Evolutionary conservation across 306 rosid species (phyloP), one percentile per base, ranked within the genome.

Genomic region (Lathyrus aphaca): DNA sequence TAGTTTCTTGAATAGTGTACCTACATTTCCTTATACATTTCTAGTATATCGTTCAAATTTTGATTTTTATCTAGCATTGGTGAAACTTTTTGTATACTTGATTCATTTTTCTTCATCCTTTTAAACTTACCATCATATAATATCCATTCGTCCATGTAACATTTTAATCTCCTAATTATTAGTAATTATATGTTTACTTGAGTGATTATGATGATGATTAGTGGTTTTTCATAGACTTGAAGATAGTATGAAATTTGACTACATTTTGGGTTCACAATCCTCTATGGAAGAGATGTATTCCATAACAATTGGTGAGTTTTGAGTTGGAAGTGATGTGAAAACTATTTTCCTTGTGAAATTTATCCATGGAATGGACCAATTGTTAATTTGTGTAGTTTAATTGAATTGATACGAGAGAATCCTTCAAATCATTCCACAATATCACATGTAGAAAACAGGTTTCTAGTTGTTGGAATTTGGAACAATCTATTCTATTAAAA

Each of bases 381-480:
- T 64, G 44, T 53, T 42, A n/a, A 21, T 57, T 78, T 68, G 79
- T 79, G 72, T 84, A 83, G 94, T 88, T 46, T 45, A 45, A 11
- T 88, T 85, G 94, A 84, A 39, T 40, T 40, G 45, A 3, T 40
- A 11, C 14, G n/a, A n/a, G n/a, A n/a, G n/a, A n/a, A n/a, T n/a
- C n/a, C n/a, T n/a, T n/a, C 15, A 43, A 4, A 43, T 4, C 15
- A 43, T 43, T 43, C 15, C 48, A 8, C 48, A 43, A 43, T 12
- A 5, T 12, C 48, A 43, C 48, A 12, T 12, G 48, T 2, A 3
- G 48, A 43, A 43, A 11, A 43, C 48, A 43, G 1, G 15, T 15
- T 43, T 11, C 6, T 43, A 11, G 48, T 12, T 11, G 6, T n/a
- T n/a, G n/a, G n/a, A n/a, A n/a, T n/a, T 43, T 43, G 48, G 48